Evolutionary conservation across 2,329 filamentous ascomycete genomes (phyloP).

Genomic region (Botrytis pseudocinerea): DNA sequence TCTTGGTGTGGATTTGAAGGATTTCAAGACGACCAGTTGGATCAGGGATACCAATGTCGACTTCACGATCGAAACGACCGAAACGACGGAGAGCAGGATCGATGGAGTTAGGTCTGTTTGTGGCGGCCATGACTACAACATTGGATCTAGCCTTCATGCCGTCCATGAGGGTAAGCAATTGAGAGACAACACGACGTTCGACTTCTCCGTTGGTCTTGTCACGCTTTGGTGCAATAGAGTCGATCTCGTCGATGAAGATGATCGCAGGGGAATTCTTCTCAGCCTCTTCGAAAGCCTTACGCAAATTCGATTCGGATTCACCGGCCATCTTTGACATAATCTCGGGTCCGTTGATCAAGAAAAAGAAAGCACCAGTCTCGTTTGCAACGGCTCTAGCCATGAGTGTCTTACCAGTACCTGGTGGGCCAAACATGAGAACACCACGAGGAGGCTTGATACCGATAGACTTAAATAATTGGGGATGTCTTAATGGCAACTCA

Average conservation of each 20-base stretch:
- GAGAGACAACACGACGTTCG: slow-evolving; percentile 96
- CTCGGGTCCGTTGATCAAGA: slow-evolving; percentile 98
- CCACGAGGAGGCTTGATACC: slow-evolving; percentile 99
- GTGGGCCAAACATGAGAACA: slow-evolving; percentile 94
- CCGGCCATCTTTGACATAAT: slow-evolving; percentile 99
- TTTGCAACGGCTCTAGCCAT: slow-evolving; percentile 99
- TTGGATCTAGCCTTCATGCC: slow-evolving; percentile 99
- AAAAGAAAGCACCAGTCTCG: slow-evolving; percentile 98
- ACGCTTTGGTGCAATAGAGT: slow-evolving; percentile 98
- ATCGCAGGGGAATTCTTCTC: slow-evolving; percentile 99
- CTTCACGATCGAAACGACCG: slow-evolving; percentile 97
- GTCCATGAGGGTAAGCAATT: slow-evolving; percentile 96
- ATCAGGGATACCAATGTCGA: slow-evolving; percentile 97
- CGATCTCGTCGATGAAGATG: slow-evolving; percentile 99
- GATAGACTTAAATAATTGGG: slow-evolving; percentile 99
- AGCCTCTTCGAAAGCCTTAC: slow-evolving; percentile 99
- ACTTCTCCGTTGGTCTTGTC: slow-evolving; percentile 99
- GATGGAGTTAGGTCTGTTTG: slow-evolving; percentile 98
- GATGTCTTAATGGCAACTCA: slow-evolving; percentile 92
- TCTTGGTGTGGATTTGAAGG: slow-evolving; percentile 99
- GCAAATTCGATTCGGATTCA: slow-evolving; percentile 96
- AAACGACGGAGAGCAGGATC: slow-evolving; percentile 97
- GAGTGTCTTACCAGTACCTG: slow-evolving; percentile 98
- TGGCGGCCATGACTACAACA: slow-evolving; percentile 98
- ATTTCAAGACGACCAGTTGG: slow-evolving; percentile 98